A percentile compares a stretch with the other conserved stretches of the same genome.
Conservation (phyloP, 2,329 filamentous ascomycete genomes). For the Sporothrix dimorphospora region DNA sequence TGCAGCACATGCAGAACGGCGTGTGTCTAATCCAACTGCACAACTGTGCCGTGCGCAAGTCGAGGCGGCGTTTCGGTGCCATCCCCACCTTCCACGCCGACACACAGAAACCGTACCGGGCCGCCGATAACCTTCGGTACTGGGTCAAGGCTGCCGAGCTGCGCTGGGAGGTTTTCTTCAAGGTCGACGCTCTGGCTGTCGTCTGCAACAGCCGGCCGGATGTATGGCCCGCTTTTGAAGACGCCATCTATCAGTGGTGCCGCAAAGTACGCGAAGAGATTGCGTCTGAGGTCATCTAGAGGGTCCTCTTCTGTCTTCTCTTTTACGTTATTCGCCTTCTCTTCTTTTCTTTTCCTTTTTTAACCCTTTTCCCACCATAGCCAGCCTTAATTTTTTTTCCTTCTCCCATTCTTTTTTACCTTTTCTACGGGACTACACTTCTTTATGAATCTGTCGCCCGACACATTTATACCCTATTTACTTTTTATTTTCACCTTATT, state of each 20-base stretch:
- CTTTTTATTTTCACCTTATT: neutral
- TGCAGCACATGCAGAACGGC: slow-evolving; percentile 75
- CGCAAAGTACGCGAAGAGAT: slow-evolving; percentile 81
- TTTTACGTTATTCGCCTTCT: too few relatives aligned
- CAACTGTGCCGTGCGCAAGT: slow-evolving; percentile 84
- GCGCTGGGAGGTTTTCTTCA: slow-evolving; percentile 84
- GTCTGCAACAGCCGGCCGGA: slow-evolving; percentile 72
- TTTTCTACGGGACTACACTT: neutral
- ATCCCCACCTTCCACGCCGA: slow-evolving; percentile 92
- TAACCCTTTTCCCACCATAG: neutral
- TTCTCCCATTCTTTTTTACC: neutral
- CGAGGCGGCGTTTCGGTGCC: slow-evolving; percentile 81
- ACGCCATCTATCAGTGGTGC: slow-evolving; percentile 82
- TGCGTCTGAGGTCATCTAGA: slow-evolving; percentile 58
- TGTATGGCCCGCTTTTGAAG: slow-evolving; percentile 81
- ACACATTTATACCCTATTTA: slow-evolving; percentile 18
- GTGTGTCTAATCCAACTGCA: slow-evolving; percentile 82
- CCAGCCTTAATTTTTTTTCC: neutral
- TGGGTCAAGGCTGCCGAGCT: slow-evolving; percentile 97
- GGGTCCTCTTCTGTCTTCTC: neutral
- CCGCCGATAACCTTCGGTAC: slow-evolving; percentile 89
- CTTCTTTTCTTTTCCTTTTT: neutral
- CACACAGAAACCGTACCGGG: slow-evolving; percentile 90
- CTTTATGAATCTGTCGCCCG: neutral
- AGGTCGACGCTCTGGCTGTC: slow-evolving; percentile 82